Evolutionary conservation across 306 rosid genomes (phyloP).

Genomic region (Vachellia pachyceras): DNA sequence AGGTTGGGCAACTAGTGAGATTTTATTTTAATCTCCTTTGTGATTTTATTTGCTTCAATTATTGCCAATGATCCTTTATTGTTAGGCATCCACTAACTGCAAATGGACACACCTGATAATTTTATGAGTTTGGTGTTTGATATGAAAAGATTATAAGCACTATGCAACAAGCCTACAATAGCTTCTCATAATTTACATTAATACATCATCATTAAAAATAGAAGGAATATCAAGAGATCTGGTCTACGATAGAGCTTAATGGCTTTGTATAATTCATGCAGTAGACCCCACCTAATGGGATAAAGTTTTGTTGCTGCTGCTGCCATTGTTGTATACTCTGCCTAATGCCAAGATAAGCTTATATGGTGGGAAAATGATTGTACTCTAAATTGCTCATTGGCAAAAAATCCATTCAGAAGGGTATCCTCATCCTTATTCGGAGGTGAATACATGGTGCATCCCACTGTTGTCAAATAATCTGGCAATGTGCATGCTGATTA

Average conservation of each 20-base stretch:
- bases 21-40: neutral
- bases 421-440: constrained; percentile 2
- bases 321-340: neutral
- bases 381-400: neutral
- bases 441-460: neutral
- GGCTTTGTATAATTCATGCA: no score
- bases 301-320: no score
- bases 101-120: neutral
- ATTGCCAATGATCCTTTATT: neutral
- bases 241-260: no score
- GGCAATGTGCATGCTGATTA: neutral
- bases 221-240: neutral
- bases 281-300: no score
- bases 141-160: neutral
- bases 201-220: neutral
- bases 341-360: neutral
- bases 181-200: constrained; percentile 9
- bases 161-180: neutral
- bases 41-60: neutral
- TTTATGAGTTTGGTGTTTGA: neutral
- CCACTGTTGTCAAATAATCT: neutral
- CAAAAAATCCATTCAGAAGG: neutral
- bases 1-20: neutral
- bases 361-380: neutral
- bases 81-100: neutral